phyloP scores from a whole-genome alignment of 2,329 filamentous ascomycete genomes.

The Exophiala bonariae region DNA sequence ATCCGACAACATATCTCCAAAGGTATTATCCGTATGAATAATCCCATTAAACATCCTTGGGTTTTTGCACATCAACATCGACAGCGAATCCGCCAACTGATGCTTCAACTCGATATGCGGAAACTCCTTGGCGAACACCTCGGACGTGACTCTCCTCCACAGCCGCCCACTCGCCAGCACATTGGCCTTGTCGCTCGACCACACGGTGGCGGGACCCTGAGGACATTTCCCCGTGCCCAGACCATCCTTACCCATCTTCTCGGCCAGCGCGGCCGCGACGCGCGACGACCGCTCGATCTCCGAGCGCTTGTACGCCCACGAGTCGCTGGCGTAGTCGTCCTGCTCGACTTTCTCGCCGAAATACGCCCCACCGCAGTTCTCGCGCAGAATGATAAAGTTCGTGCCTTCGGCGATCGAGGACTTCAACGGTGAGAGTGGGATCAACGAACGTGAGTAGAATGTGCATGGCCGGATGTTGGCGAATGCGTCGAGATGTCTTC shows the following conservation, averaged over 20 bases:
- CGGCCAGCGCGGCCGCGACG: conserved; percentile 48
- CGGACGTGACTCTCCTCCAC: conserved; percentile 46
- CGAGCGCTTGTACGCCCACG: conserved; percentile 46
- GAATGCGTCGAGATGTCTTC: conserved; percentile 39
- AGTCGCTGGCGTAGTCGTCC: conserved; percentile 46
- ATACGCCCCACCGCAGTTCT: conserved; percentile 46
- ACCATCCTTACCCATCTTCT: conserved; percentile 29
- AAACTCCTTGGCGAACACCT: conserved; percentile 69
- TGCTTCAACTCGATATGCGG: conserved; percentile 93
- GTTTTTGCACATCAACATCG: conserved; percentile 97
- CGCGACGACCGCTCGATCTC: conserved; percentile 52
- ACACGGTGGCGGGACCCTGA: conserved; percentile 38
- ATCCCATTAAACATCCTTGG: conserved; percentile 89
- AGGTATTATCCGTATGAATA: conserved; percentile 94
- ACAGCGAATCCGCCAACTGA: conserved; percentile 97
- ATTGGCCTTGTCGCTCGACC: conserved; percentile 55
- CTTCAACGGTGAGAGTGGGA: conserved; percentile 45
- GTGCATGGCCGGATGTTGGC: conserved; percentile 54
- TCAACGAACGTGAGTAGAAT: conserved; percentile 42
- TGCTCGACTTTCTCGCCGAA: conserved; percentile 49
- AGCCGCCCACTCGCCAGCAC: conserved; percentile 53
- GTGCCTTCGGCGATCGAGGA: conserved; percentile 59
- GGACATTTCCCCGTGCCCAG: conserved; percentile 15
- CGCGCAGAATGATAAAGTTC: conserved; percentile 66
- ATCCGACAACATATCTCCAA: conserved; percentile 98